Conservation (phyloP, 164 flowering plant species). For the Malania oleifera region DNA sequence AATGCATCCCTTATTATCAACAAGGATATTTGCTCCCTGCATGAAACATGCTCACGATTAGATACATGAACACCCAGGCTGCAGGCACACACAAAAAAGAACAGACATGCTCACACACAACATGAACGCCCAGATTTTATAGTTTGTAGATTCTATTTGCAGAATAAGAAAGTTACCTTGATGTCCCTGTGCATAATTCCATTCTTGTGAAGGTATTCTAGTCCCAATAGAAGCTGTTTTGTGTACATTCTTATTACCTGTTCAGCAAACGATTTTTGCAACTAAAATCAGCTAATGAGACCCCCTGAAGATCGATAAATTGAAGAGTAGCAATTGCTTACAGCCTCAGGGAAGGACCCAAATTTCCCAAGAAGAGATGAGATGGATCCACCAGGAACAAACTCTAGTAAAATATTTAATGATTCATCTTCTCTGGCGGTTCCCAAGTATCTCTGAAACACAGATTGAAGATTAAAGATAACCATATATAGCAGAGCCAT, state of each 20-base stretch:
- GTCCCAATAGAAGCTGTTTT: slow-evolving; percentile 77
- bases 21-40: slow-evolving; percentile 96
- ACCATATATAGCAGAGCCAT: neutral
- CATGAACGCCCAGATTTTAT: too few species aligned
- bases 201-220: slow-evolving; percentile 85
- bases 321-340: slow-evolving; percentile 33
- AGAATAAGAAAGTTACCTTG: slow-evolving; percentile 44
- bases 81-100: too few species aligned
- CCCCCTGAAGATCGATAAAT: neutral
- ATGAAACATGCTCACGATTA: too few species aligned
- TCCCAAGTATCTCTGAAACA: slow-evolving; percentile 83
- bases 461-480: slow-evolving; percentile 5
- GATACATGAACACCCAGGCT: too few species aligned
- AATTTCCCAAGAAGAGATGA: slow-evolving; percentile 92
- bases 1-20: slow-evolving; percentile 92
- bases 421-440: slow-evolving; percentile 88
- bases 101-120: too few species aligned
- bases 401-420: slow-evolving; percentile 83
- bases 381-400: slow-evolving; percentile 99
- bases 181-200: slow-evolving; percentile 96
- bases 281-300: slow-evolving; percentile 5
- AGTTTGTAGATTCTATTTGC: neutral
- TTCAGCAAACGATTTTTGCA: neutral
- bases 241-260: slow-evolving; percentile 92
- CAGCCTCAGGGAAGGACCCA: slow-evolving; percentile 95